Conservation (phyloP, 345 rosid species). For the Excoecaria cochinchinensis region DNA sequence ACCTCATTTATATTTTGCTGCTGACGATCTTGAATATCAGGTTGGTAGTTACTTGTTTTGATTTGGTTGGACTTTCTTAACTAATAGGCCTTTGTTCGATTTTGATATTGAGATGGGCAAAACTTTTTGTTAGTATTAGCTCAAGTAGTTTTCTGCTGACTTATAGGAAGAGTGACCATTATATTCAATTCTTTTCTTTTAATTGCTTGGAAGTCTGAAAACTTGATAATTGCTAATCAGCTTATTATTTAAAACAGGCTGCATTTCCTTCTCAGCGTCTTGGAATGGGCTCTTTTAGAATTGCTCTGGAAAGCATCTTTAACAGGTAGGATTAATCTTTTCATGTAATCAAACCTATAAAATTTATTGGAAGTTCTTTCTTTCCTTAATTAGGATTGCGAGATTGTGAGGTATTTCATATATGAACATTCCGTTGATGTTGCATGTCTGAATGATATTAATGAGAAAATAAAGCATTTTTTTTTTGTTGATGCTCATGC, state of each 20-base stretch:
- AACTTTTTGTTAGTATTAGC: neutral
- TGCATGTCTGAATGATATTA: neutral
- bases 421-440: neutral
- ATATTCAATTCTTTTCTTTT: neutral
- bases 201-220: neutral
- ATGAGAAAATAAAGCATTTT: neutral
- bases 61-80: neutral
- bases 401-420: neutral
- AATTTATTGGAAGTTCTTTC: neutral
- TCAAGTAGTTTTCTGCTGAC: neutral
- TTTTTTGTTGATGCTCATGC: neutral
- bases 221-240: conserved; percentile 3
- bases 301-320: conserved; percentile 45
- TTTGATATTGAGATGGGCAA: neutral
- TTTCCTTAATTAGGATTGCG: neutral
- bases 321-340: conserved; percentile 35
- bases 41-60: conserved; percentile 16
- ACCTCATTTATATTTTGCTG: conserved; percentile 45
- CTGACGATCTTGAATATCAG: conserved; percentile 57
- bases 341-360: neutral
- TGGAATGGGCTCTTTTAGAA: conserved; percentile 54
- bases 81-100: neutral
- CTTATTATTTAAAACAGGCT: conserved; percentile 28
- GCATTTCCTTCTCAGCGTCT: conserved; percentile 44
- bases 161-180: conserved; percentile 3